Base-by-base conservation (phyloP, 768 basidiomycete genomes). In the Floccularia luteovirens region DNA sequence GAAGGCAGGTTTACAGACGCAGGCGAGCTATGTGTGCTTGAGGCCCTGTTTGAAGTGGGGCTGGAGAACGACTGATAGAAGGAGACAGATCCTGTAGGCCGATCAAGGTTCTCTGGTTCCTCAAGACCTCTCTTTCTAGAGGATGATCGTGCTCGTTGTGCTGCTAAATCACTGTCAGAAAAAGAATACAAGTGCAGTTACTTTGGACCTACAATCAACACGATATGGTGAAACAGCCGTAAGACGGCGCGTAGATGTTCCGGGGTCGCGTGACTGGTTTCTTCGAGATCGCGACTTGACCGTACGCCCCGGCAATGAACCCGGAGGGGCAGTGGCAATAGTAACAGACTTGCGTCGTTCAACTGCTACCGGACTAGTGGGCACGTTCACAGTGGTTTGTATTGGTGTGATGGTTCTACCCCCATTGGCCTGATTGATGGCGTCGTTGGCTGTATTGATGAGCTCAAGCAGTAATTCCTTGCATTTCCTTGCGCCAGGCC, bases 401-500 rank as follows among this genome's bases (percentile, higher is more conserved):
- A 56, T 53, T 32, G 56, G 43, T 8, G 60, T 46, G 21, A 47
- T 43, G 14, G 37, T 31, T 48, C 35, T 31, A 48, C 45, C 42
- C 57, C 54, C 42, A 31, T 47, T 42, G 48, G 56, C 58, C 44
- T 69, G 62, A 21, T 59, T 61, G 34, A 87, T 78, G 22, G 83
- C 84, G 41, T 82, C 82, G 31, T 64, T 75, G 3, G 84, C 80
- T 6, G 81, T 88, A 31, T 63, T 78, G 23, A 76, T 72, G 37
- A 88, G 65, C 47, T 87, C 85, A 32, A 70, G 61, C 27, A 90
- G 74, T 28, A 90, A 60, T 52, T 89, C 87, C 58, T 80, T 89
- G 68, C 89, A 89, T 59, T 90, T 90, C 30, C 77, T 73, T 45
- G 87, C 88, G 12, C 89, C 89, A 16, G 89, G 89, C 90, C 90